These are phyloP conservation scores for Tulasnella sp. DNA, from an alignment of 768 basidiomycete species.

Conservation along the genomic window DNA sequence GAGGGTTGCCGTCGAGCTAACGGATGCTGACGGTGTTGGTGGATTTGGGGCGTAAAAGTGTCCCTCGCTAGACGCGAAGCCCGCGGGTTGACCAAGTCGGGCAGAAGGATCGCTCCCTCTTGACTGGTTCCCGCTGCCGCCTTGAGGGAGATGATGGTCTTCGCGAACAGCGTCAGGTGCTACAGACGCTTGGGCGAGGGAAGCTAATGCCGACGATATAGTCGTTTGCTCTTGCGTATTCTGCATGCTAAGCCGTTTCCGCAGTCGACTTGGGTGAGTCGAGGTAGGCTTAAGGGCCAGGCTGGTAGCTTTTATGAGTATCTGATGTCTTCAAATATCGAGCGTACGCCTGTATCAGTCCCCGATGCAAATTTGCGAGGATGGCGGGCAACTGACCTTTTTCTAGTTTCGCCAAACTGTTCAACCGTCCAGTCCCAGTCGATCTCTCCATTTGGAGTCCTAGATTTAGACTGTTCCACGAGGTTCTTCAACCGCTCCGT, in stretches of 20 bases:
- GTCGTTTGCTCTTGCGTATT: background rate
- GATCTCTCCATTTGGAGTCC: conserved; percentile 51
- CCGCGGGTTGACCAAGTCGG: background rate
- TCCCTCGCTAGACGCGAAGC: background rate
- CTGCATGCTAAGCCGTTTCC: conserved; percentile 17
- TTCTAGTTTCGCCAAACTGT: conserved; percentile 69
- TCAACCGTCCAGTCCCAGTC: conserved; percentile 77
- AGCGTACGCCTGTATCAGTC: background rate
- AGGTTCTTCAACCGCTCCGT: conserved; percentile 61
- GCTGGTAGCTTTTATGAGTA: conserved; percentile 72
- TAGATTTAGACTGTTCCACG: conserved; percentile 58
- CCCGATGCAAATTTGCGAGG: background rate
- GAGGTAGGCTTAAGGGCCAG: conserved; percentile 55
- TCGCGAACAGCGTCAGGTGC: background rate
- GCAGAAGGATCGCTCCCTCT: conserved; percentile 12
- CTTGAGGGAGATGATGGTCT: background rate
- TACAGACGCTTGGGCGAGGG: background rate
- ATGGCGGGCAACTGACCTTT: conserved; percentile 49
- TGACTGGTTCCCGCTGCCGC: background rate
- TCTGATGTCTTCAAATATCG: conserved; percentile 58
- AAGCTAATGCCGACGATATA: background rate
- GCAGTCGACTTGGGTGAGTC: conserved; percentile 25
- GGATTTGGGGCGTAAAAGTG: background rate
- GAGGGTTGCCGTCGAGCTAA: conserved; percentile 1
- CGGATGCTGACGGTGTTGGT: conserved; percentile 5